Base-by-base conservation (phyloP, 345 rosid genomes). In the Barbarea vulgaris region DNA sequence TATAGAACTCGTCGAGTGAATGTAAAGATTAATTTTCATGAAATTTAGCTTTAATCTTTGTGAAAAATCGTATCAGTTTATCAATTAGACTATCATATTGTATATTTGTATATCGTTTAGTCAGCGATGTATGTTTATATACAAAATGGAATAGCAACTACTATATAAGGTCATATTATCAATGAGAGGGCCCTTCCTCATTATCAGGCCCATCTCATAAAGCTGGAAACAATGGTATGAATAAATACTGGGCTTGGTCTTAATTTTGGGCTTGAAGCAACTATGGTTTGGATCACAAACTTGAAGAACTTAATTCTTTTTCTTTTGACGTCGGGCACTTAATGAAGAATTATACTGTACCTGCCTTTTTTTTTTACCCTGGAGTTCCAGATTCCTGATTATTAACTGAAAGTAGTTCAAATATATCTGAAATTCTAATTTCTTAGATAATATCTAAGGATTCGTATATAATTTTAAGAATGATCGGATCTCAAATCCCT, bases 181-280 rank as follows among this genome's bases (percentile, higher is more conserved):
- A n/a, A n/a, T n/a, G n/a, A n/a, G n/a, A n/a, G n/a, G n/a, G 18
- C 48, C 48, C 18, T 44, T 44, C 9, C 61, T n/a, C 6, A n/a
- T 30, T 30, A 30, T 30, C 14, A 4, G 70, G 72, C 72, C 77
- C 64, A 74, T 55, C 17, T 11, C 9, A 42, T n/a, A 10, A n/a
- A 31, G 3, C 25, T 55, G n/a, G 31, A 57, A 9, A 42, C 34
- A 28, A 14, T 21, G 3, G 6, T 27, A 8, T 50, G 19, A 5
- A 36, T 25, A 46, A 5, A 13, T 25, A 24, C n/a, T n/a, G 4
- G 50, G 50, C 50, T 44, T 44, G 1, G 3, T 15, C 19, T 44
- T n/a, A 17, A 1, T 3, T 6, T 59, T 50, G 72, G 79, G 68
- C 69, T 31, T 60, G 5, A 60, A 17, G 58, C 59, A 24, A 33